These are phyloP conservation scores for Fraxinus ornus DNA, from an alignment of 305 asterid genomes.

Conservation along the genomic window DNA sequence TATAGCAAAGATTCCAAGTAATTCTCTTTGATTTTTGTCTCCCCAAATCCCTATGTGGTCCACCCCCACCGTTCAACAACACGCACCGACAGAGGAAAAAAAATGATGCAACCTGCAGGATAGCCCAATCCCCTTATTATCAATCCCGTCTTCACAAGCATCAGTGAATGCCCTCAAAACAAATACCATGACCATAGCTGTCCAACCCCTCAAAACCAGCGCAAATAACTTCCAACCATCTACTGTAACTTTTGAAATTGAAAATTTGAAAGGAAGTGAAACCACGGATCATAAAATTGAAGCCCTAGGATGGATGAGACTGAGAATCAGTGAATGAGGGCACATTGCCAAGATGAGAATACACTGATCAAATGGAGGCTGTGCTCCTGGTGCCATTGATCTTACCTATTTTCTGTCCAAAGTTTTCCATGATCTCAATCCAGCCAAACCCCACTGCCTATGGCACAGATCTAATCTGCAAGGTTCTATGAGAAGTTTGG, in stretches of 20 bases:
- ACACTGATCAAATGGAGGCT: not conserved
- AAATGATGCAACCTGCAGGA: no score
- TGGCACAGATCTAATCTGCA: not conserved
- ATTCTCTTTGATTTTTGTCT: not conserved
- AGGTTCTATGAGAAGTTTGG: not conserved
- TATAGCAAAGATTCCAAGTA: not conserved
- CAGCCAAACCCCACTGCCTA: no score
- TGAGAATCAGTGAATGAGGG: not conserved
- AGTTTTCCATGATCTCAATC: no score
- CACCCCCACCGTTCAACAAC: not conserved
- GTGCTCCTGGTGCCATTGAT: not conserved
- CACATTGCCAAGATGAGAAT: not conserved
- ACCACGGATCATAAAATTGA: not conserved
- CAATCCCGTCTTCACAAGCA: no score
- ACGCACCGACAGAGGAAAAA: not conserved
- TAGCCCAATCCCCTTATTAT: no score
- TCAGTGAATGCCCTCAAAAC: no score
- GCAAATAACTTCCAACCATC: not conserved
- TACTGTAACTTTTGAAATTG: not conserved
- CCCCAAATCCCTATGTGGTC: not conserved
- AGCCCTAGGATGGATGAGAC: not conserved
- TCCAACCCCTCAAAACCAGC: no score
- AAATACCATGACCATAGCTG: no score
- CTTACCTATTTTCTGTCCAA: no score
- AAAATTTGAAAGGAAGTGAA: not conserved